Evolutionary conservation across 306 rosid species (phyloP).

Genomic region (Ormosia semicastrata): DNA sequence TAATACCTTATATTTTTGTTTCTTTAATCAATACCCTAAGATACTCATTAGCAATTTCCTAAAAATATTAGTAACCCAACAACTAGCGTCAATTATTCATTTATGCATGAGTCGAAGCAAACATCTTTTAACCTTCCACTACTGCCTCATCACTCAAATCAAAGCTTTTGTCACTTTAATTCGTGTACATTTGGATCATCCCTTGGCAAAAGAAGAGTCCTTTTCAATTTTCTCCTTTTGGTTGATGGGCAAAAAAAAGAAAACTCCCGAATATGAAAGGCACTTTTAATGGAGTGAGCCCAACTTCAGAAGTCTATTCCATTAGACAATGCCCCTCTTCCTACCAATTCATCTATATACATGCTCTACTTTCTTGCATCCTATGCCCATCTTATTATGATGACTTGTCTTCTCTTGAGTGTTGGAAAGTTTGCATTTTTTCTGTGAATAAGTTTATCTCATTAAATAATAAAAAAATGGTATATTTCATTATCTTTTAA

Average conservation of each 20-base stretch:
- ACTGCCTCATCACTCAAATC: background rate
- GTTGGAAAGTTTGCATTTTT: too few relatives aligned
- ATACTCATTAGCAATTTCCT: too few relatives aligned
- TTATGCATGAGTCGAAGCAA: background rate
- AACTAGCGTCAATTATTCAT: background rate
- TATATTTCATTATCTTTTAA: too few relatives aligned
- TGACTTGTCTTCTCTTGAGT: too few relatives aligned
- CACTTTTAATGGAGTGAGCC: background rate
- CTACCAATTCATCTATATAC: too few relatives aligned
- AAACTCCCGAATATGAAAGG: background rate
- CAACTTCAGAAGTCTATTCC: background rate
- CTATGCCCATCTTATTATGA: too few relatives aligned
- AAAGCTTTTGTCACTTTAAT: background rate
- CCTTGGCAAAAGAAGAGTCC: background rate
- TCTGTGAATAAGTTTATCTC: too few relatives aligned
- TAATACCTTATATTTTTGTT: too few relatives aligned
- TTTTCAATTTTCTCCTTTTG: background rate
- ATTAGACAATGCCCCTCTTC: too few relatives aligned
- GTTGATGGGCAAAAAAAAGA: background rate
- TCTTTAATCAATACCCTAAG: too few relatives aligned
- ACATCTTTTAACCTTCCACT: background rate
- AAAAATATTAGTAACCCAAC: background rate
- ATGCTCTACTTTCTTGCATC: too few relatives aligned
- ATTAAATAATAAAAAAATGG: too few relatives aligned
- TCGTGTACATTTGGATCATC: background rate